Base-by-base conservation (phyloP, 2,329 filamentous ascomycete species). In the Nothophaeocryptopus gaeumannii region DNA sequence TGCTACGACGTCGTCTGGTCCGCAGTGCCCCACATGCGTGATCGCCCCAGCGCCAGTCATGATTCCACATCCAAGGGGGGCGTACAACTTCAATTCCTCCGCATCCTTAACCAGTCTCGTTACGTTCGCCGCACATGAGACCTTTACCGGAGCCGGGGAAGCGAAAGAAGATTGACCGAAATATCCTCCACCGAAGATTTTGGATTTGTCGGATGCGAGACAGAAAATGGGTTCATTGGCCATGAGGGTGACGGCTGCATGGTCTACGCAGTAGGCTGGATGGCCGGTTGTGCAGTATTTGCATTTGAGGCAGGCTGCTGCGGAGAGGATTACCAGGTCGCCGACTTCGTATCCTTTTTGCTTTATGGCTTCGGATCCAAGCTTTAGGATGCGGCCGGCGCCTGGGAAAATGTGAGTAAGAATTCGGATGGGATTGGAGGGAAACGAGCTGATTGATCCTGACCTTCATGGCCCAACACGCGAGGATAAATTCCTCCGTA, bases 221-320 rank as follows among this genome's bases (percentile, higher is more conserved):
- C 51, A 53, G 33, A 59, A 61, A 10, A 53, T 58, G 2, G 55
- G 55, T 13, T 58, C 57, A 33, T 61, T 56, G 7, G 54, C 58
- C 9, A 38, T 36, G 11, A 54, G 45, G 3, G 58, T 61, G 10
- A 73, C 67, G 3, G 65, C 59, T 31, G 69, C 69, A 50, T 75
- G 78, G 8, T 68, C 59, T 31, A 62, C 49, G 59, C 77, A 79
- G 55, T 78, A 73, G 0, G 74, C 72, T 0, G 71, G 74, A n/a
- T 71, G 68, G 0, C 70, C 71, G 0, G 64, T 66, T 5, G 58
- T 62, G 56, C 77, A 79, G 7, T 70, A 68, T 26, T 73, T 61
- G 60, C 77, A 79, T 9, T 56, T 47, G 1, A 64, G 55, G 55
- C 74, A 77, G 32, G 67, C 68, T 5, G 69, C 64, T 51, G 74